phyloP scores from a whole-genome alignment of 1,139 yeast species.

The Zhuliangozyma parablackwelliae region DNA sequence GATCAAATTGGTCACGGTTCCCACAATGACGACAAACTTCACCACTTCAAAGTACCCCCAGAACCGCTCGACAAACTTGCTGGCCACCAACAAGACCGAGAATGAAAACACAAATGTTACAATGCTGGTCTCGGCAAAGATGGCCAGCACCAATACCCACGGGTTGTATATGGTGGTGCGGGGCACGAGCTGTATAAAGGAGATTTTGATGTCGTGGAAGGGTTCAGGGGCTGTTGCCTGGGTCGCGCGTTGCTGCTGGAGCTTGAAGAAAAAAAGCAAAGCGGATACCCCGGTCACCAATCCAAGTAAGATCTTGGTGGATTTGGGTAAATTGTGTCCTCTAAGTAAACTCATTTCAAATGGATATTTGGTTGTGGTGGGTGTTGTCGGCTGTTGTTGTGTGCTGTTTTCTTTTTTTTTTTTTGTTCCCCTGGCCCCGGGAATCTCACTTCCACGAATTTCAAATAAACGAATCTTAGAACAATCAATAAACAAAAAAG shows the following conservation, averaged over 20 bases:
- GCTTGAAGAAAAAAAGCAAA: slow-evolving; percentile 25
- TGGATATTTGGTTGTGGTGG: no score
- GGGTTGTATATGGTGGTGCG: slow-evolving; percentile 56
- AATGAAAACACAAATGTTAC: slow-evolving; percentile 48
- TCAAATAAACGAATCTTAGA: no score
- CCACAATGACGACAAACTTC: slow-evolving; percentile 53
- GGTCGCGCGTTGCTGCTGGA: slow-evolving; percentile 30
- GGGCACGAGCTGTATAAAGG: slow-evolving; percentile 71
- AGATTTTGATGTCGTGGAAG: slow-evolving; percentile 45
- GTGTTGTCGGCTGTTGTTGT: no score
- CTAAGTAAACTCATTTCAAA: slow-evolving; percentile 9
- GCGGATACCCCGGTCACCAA: slow-evolving; percentile 19
- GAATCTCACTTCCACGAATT: neutral
- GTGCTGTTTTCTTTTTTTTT: no score
- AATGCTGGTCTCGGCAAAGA: slow-evolving; percentile 64
- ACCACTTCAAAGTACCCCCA: slow-evolving; percentile 62
- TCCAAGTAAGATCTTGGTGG: slow-evolving; percentile 26
- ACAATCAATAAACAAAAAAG: no score
- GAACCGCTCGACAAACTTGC: slow-evolving; percentile 46
- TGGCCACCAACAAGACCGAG: slow-evolving; percentile 48
- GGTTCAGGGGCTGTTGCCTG: slow-evolving; percentile 12
- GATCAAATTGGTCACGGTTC: slow-evolving; percentile 55
- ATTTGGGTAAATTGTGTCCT: slow-evolving; percentile 18
- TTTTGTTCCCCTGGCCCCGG: no score
- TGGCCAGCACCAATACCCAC: slow-evolving; percentile 70